A percentile compares a stretch with the other conserved stretches of the same genome.
Evolutionary conservation across 78 protist species (phyloP).

Genomic region (Diacronema lutheri): DNA sequence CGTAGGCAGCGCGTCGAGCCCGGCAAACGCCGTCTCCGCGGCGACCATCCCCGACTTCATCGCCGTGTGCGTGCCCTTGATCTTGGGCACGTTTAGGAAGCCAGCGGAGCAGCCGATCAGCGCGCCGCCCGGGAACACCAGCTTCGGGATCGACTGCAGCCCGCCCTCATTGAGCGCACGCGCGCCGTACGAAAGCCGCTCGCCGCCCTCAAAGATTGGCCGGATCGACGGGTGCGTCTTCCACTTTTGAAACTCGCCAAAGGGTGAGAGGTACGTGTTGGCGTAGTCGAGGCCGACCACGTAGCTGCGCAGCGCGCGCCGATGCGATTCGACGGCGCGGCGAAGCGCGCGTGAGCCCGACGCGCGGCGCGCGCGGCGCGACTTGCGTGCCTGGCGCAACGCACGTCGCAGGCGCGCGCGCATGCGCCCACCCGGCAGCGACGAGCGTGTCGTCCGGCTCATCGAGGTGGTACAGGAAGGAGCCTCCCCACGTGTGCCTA

Average conservation of each 20-base stretch:
- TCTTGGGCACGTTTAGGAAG: constrained; percentile 91
- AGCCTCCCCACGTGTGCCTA: constrained; percentile 80
- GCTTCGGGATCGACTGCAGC: constrained; percentile 77
- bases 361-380: no score
- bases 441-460: constrained; percentile 52
- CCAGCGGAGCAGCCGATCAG: constrained; percentile 23
- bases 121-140: constrained; percentile 83
- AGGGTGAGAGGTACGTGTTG: constrained; percentile 88
- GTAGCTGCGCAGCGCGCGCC: constrained; percentile 21
- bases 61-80: constrained; percentile 92
- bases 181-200: constrained; percentile 56
- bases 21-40: constrained; percentile 9
- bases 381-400: no score
- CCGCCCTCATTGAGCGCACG: constrained; percentile 97
- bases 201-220: constrained; percentile 8
- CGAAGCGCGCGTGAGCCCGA: no score
- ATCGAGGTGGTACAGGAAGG: constrained; percentile 88
- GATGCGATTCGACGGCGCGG: constrained; percentile 75
- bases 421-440: background rate
- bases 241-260: constrained; percentile 44
- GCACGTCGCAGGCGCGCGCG: no score
- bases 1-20: background rate
- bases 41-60: constrained; percentile 78
- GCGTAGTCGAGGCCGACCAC: constrained; percentile 89
- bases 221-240: constrained; percentile 75